A percentile compares a stretch with the other conserved stretches of the same genome.
These are phyloP conservation scores for Solanum acaule DNA, from an alignment of 257 asterid genomes.

Conservation along the genomic window DNA sequence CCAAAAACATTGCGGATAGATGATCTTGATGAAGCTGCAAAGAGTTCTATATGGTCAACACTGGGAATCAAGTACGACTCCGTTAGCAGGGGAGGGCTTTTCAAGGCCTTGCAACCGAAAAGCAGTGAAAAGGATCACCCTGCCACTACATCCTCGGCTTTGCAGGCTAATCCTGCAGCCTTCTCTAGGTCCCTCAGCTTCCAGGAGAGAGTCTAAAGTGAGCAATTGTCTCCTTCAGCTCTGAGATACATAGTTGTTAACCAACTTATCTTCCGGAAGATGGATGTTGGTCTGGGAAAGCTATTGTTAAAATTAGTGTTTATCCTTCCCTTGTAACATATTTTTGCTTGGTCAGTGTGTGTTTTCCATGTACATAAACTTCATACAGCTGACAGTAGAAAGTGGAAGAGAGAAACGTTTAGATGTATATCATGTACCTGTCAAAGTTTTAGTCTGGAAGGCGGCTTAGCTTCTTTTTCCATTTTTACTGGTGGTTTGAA, in stretches of 20 bases:
- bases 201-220: slow-evolving; percentile 38
- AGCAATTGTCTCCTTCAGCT: not conserved
- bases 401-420: slow-evolving; percentile 1
- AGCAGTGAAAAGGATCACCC: slow-evolving; percentile 15
- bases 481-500: slow-evolving; percentile 5
- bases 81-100: slow-evolving; percentile 38
- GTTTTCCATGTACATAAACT: slow-evolving; percentile 24
- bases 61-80: slow-evolving; percentile 61
- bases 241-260: not conserved
- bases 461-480: not conserved
- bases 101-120: slow-evolving; percentile 58
- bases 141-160: slow-evolving; percentile 11
- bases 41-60: slow-evolving; percentile 80
- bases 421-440: slow-evolving; percentile 9
- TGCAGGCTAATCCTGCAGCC: slow-evolving; percentile 84
- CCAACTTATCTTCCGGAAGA: not conserved
- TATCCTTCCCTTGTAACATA: slow-evolving; percentile 12
- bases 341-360: slow-evolving; percentile 13
- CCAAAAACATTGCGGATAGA: slow-evolving; percentile 76
- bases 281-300: not conserved
- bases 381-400: slow-evolving; percentile 12
- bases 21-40: slow-evolving; percentile 83
- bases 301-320: not conserved
- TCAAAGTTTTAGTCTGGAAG: slow-evolving; percentile 2
- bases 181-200: slow-evolving; percentile 60